These are phyloP conservation scores for Cyberlindnera misumaiensis DNA, from an alignment of 805 yeast species.

Conservation along the genomic window DNA sequence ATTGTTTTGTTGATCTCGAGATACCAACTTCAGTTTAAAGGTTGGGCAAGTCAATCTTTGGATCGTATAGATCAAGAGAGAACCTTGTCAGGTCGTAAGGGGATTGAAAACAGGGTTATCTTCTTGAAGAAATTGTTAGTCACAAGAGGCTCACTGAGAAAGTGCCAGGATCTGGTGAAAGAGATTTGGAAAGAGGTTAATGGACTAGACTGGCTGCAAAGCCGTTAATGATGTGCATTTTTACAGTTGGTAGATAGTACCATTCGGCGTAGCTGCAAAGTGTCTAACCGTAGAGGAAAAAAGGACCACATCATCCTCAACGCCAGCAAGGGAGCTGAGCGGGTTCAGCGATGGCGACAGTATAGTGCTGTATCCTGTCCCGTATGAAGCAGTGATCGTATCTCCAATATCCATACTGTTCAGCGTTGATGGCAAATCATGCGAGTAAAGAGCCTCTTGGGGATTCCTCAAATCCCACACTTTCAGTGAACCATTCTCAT, in stretches of 20 bases:
- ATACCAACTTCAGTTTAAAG: conserved; percentile 40
- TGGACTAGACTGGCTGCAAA: conserved; percentile 32
- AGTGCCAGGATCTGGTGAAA: conserved; percentile 49
- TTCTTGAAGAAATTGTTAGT: conserved; percentile 50
- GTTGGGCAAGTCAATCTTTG: conserved; percentile 37
- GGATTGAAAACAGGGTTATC: conserved; percentile 29
- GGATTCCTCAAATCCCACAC: conserved; percentile 34
- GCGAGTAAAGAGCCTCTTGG: background rate
- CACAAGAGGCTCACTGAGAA: conserved; percentile 56
- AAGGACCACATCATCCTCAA: too few relatives aligned
- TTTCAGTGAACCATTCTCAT: conserved; percentile 28
- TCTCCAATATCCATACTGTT: conserved; percentile 3
- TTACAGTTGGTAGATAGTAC: conserved; percentile 3
- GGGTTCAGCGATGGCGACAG: too few relatives aligned
- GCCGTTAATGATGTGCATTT: too few relatives aligned
- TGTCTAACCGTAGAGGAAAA: too few relatives aligned
- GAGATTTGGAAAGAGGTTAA: conserved; percentile 61
- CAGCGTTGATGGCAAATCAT: background rate
- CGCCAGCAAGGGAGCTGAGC: too few relatives aligned
- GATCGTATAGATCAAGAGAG: conserved; percentile 25
- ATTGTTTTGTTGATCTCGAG: conserved; percentile 43
- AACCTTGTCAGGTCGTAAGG: conserved; percentile 18
- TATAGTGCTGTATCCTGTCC: too few relatives aligned
- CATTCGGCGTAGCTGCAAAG: too few relatives aligned
- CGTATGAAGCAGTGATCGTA: background rate